phyloP scores from a whole-genome alignment of 78 protist species.

The Polysphondylium violaceum region DNA sequence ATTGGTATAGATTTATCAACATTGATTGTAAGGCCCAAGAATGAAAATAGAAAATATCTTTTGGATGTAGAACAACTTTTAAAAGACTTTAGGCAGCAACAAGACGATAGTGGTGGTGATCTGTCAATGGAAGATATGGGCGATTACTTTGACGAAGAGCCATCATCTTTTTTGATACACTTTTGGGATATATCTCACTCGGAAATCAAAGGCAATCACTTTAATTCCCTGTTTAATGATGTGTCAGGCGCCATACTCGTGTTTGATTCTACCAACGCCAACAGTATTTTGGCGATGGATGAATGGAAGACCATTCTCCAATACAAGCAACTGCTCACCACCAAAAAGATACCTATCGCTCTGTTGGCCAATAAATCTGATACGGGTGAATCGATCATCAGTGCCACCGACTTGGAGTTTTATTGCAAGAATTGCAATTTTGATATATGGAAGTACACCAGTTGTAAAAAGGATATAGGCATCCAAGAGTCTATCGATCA shows the following conservation, averaged over 20 bases:
- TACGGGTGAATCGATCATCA: constrained; percentile 50
- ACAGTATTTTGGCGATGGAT: constrained; percentile 41
- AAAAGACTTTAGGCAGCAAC: neutral
- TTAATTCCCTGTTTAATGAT: constrained; percentile 7
- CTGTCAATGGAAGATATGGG: neutral
- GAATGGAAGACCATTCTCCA: constrained; percentile 35
- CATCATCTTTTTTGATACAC: neutral
- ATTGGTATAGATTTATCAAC: constrained; percentile 44
- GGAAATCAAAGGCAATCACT: constrained; percentile 60
- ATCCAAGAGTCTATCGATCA: constrained; percentile 37
- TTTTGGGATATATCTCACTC: constrained; percentile 55
- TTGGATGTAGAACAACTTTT: neutral
- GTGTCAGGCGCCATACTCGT: constrained; percentile 33
- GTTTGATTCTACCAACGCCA: constrained; percentile 64
- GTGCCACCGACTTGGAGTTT: constrained; percentile 26
- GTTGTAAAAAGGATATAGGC: constrained; percentile 26
- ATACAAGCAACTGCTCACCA: neutral
- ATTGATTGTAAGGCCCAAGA: no score
- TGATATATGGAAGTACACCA: constrained; percentile 43
- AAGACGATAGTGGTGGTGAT: neutral
- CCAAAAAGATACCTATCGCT: constrained; percentile 35
- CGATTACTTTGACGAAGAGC: neutral
- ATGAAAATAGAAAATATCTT: neutral
- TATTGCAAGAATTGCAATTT: constrained; percentile 49
- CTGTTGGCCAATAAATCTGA: constrained; percentile 65